Percentiles rank a stretch among this genome's conserved stretches.
These are phyloP conservation scores for Sextonia rubra DNA, from an alignment of 164 flowering plant genomes.

Conservation along the genomic window DNA sequence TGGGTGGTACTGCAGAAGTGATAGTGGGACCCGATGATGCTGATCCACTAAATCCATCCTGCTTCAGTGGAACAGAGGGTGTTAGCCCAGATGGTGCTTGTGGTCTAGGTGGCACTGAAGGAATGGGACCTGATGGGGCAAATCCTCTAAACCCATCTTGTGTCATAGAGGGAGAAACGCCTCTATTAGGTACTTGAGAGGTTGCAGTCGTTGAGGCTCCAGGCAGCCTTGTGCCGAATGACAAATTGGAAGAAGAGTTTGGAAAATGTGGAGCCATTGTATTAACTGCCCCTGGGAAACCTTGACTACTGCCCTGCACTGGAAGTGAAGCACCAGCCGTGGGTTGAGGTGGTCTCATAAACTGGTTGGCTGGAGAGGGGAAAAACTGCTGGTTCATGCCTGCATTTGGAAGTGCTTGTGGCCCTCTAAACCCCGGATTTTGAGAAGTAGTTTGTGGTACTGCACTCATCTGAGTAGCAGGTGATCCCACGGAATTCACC, in stretches of 20 bases:
- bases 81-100: constrained; percentile 17
- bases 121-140: constrained; percentile 18
- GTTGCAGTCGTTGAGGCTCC: constrained; percentile 27
- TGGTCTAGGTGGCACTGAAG: constrained; percentile 28
- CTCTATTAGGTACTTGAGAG: constrained; percentile 43
- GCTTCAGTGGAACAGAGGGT: constrained; percentile 18
- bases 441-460: constrained; percentile 34
- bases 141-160: constrained; percentile 25
- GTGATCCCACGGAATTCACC: constrained; percentile 25
- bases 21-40: background rate
- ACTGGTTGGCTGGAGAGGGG: constrained; percentile 48
- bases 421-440: constrained; percentile 53
- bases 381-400: constrained; percentile 37
- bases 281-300: constrained; percentile 33
- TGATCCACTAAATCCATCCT: constrained; percentile 22
- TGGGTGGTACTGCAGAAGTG: background rate
- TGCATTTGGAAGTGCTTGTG: constrained; percentile 31
- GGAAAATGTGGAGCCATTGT: constrained; percentile 26
- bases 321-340: constrained; percentile 38
- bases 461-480: constrained; percentile 39
- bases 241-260: constrained; percentile 27
- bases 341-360: constrained; percentile 48
- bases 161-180: constrained; percentile 22
- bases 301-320: constrained; percentile 33
- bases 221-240: constrained; percentile 41